phyloP scores from a whole-genome alignment of 164 flowering plant genomes.

The Tetrastigma voinierianum region DNA sequence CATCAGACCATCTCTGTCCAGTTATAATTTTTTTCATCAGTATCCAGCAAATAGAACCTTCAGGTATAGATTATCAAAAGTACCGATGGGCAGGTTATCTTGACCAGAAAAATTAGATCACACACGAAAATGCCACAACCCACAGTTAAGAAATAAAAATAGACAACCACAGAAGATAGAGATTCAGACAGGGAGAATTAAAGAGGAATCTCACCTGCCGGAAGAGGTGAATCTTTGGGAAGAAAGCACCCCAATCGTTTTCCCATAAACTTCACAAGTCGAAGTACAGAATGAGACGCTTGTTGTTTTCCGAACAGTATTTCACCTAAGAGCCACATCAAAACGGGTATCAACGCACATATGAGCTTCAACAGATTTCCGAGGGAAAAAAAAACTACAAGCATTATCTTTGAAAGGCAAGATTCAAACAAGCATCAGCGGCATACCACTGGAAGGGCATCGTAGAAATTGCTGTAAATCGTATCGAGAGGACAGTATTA shows the following conservation, averaged over 20 bases:
- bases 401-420: neutral
- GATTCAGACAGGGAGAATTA: slow-evolving; percentile 2
- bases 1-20: too few species aligned
- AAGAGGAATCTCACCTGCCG: slow-evolving; percentile 55
- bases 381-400: neutral
- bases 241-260: slow-evolving; percentile 90
- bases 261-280: slow-evolving; percentile 97
- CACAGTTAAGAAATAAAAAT: neutral
- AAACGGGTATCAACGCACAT: too few species aligned
- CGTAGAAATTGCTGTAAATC: slow-evolving; percentile 81
- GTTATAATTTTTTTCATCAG: too few species aligned
- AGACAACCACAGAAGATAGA: neutral
- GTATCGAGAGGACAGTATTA: slow-evolving; percentile 80
- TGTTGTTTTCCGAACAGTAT: slow-evolving; percentile 91
- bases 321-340: slow-evolving; percentile 52
- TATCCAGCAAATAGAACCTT: too few species aligned
- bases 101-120: too few species aligned
- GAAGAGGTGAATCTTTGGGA: slow-evolving; percentile 83
- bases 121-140: too few species aligned
- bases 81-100: too few species aligned
- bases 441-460: slow-evolving; percentile 81
- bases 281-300: slow-evolving; percentile 97
- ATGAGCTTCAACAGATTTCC: slow-evolving; percentile 10
- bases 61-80: too few species aligned
- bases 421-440: neutral